These are phyloP conservation scores for Pichia sp. DNA, from an alignment of 1,139 yeast species.

Conservation along the genomic window DNA sequence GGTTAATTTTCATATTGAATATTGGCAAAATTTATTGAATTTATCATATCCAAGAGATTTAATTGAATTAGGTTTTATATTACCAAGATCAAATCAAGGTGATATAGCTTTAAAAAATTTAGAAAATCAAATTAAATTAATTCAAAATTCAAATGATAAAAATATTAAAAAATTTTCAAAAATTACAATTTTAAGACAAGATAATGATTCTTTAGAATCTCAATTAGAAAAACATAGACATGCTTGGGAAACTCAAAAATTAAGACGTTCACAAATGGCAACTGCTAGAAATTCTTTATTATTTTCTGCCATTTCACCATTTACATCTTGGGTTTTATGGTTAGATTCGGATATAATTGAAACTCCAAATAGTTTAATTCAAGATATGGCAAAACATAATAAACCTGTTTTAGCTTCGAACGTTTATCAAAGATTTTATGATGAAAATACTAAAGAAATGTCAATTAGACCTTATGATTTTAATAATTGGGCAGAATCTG, in stretches of 20 bases:
- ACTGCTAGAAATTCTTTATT: conserved; percentile 86
- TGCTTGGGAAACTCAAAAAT: conserved; percentile 73
- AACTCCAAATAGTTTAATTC: conserved; percentile 72
- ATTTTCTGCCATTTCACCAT: conserved; percentile 83
- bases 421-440: conserved; percentile 76
- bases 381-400: conserved; percentile 82
- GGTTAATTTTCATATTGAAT: conserved; percentile 74
- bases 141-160: conserved; percentile 47
- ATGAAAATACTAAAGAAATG: conserved; percentile 49
- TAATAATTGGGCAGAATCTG: conserved; percentile 95
- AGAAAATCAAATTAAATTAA: conserved; percentile 67
- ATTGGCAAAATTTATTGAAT: conserved; percentile 77
- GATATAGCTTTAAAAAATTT: conserved; percentile 66
- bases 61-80: conserved; percentile 83
- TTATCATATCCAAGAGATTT: conserved; percentile 79
- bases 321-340: conserved; percentile 95
- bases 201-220: conserved; percentile 63
- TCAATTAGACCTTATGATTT: conserved; percentile 84
- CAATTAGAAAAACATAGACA: conserved; percentile 79
- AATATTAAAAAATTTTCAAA: conserved; percentile 73
- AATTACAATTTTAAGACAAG: conserved; percentile 85
- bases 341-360: conserved; percentile 91
- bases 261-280: conserved; percentile 87
- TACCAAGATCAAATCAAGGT: conserved; percentile 77
- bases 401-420: conserved; percentile 87